Conservation (phyloP, 352 stramenopile species). For the Blastocystis sp. region DNA sequence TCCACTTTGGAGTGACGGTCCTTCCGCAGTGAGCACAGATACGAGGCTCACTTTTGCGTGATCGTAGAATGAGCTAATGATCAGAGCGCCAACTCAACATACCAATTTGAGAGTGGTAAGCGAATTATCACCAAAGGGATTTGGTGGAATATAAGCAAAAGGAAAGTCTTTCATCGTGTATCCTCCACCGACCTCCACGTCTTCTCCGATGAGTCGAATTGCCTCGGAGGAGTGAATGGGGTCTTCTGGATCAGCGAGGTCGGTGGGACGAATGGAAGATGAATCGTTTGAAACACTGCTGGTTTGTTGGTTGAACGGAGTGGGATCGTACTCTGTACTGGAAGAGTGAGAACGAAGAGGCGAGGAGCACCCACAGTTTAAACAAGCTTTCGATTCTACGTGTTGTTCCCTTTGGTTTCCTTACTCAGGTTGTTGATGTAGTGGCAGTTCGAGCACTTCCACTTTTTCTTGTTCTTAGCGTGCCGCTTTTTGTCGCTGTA, state of each 20-base stretch:
- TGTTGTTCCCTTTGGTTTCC: background rate
- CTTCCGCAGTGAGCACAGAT: slow-evolving; percentile 35
- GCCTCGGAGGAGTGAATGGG: background rate
- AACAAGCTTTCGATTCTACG: slow-evolving; percentile 7
- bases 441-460: slow-evolving; percentile 39
- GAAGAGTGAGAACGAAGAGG: background rate
- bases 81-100: background rate
- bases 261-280: background rate
- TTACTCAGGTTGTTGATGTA: slow-evolving; percentile 39
- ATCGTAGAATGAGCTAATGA: background rate
- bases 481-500: background rate
- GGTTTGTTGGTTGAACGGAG: background rate
- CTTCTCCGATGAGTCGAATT: background rate
- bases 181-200: slow-evolving; percentile 23
- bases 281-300: background rate
- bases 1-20: slow-evolving; percentile 37
- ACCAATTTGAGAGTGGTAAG: background rate
- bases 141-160: slow-evolving; percentile 27
- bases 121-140: slow-evolving; percentile 24
- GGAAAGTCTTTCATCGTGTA: slow-evolving; percentile 36
- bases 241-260: background rate
- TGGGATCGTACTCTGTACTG: background rate
- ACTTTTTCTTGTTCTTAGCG: background rate
- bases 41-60: background rate
- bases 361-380: slow-evolving; percentile 24